phyloP scores from a whole-genome alignment of 306 rosid species.

The Vicia sativa region DNA sequence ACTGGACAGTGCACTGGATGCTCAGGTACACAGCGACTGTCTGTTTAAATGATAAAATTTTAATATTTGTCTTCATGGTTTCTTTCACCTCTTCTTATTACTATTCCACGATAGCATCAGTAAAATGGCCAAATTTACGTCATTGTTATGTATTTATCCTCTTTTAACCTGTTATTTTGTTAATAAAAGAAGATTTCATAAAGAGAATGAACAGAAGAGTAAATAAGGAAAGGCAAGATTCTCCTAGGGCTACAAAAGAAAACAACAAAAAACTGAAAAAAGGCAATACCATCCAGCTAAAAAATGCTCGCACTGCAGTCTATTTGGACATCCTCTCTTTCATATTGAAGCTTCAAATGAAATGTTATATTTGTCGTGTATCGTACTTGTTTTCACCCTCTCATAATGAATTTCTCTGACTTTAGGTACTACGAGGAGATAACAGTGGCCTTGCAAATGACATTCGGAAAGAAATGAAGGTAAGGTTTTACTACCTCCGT shows the following conservation, averaged over 20 bases:
- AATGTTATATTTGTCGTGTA: conserved; percentile 16
- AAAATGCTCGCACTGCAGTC: no score
- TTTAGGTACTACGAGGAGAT: conserved; percentile 93
- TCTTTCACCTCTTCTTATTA: background rate
- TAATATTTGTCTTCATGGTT: conserved; percentile 21
- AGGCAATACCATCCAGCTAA: no score
- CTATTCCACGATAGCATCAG: conserved; percentile 12
- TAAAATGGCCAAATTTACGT: background rate
- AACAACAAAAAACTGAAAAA: no score
- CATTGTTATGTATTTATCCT: no score
- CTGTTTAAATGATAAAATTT: conserved; percentile 26
- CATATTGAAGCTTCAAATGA: conserved; percentile 14
- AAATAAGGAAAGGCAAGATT: no score
- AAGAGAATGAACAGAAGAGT: no score
- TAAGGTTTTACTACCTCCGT: conserved; percentile 29
- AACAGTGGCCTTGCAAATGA: conserved; percentile 97
- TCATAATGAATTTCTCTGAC: conserved; percentile 36
- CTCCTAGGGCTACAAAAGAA: no score
- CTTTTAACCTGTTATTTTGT: no score
- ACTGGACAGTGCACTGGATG: conserved; percentile 92
- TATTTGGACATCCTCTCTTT: background rate
- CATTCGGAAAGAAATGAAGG: conserved; percentile 99
- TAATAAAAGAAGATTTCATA: no score
- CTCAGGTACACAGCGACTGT: conserved; percentile 64
- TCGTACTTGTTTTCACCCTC: conserved; percentile 35